These are phyloP conservation scores for Shiraia bambusicola DNA, from an alignment of 2,329 filamentous ascomycete species.

Conservation along the genomic window DNA sequence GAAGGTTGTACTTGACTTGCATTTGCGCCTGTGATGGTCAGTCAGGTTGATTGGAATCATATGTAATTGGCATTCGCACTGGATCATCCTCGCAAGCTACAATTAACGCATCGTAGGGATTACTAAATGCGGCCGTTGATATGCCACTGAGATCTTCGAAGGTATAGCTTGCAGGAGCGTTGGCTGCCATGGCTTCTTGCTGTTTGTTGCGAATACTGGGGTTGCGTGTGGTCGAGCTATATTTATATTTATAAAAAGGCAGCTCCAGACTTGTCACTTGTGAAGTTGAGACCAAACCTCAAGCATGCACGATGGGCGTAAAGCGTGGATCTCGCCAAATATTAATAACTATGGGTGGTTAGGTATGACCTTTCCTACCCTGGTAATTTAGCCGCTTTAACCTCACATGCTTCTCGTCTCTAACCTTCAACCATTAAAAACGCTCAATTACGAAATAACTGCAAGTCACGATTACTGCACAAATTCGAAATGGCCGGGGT, in stretches of 20 bases:
- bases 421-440: not conserved
- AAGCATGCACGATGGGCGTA: slow-evolving; percentile 6
- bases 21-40: slow-evolving; percentile 58
- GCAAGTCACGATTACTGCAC: no score
- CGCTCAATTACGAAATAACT: no score
- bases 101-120: slow-evolving; percentile 77
- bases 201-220: not conserved
- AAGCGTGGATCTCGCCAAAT: not conserved
- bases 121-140: slow-evolving; percentile 52
- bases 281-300: not conserved
- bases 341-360: not conserved
- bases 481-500: no score
- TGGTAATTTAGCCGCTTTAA: slow-evolving; percentile 5
- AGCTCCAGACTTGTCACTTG: not conserved
- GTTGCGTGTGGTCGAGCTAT: not conserved
- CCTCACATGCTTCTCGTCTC: not conserved
- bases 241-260: not conserved
- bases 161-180: slow-evolving; percentile 21
- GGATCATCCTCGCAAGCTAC: slow-evolving; percentile 64
- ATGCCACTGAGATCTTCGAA: slow-evolving; percentile 47
- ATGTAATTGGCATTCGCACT: slow-evolving; percentile 51
- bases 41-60: not conserved
- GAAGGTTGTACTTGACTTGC: slow-evolving; percentile 70
- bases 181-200: slow-evolving; percentile 16
- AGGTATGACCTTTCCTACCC: slow-evolving; percentile 3